Base-by-base conservation (phyloP, 192 early-diverging fungal genomes). In the Gaertneriomyces sp. region DNA sequence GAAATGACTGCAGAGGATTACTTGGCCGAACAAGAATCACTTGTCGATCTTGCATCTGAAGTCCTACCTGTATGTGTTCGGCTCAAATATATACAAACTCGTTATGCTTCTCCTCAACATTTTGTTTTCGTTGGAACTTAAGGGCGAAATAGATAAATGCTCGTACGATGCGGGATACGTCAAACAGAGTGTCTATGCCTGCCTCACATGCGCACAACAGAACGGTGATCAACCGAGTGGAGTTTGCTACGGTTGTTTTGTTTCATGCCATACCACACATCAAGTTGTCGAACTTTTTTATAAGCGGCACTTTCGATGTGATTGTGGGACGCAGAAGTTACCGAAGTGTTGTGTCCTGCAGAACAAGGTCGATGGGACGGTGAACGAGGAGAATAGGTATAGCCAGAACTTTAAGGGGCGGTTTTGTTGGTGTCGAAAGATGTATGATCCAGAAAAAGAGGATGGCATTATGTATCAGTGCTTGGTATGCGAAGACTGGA, bases 211-310 rank as follows among this genome's bases (percentile, higher is more conserved):
- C 70, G 72, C 70, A 25, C 69, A 75, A 43, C 74, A 46, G 45
- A 45, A 19, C 45, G 56, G 17, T 43, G 58, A 45, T 52, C 7
- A 33, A 41, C 43, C 43, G 11, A 49, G 16, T 33, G 76, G 76
- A 2, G 60, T 71, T 16, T 74, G 76, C 60, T 74, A 77, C 58
- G 69, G 54, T 5, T 75, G 72, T 57, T 66, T 62, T 45, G 66
- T 73, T 50, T 63, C 71, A 66, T 85, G 79, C 66, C 81, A 79
- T 57, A 78, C 78, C 7, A 86, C 79, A 45, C 91, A 93, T 72
- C 84, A 94, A 7, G 75, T 94, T 10, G 79, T 92, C 43, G 93
- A 98, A 72, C 72, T 95, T 53, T 93, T 93, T 69, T 82, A 86
- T 6, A 93, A 93, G 58, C 77, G 93, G 2, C 64, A 77, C 59